Percentiles rank a stretch among this genome's conserved stretches.
Evolutionary conservation across 768 basidiomycete genomes (phyloP).

Genomic region (Lentinula lateritia): DNA sequence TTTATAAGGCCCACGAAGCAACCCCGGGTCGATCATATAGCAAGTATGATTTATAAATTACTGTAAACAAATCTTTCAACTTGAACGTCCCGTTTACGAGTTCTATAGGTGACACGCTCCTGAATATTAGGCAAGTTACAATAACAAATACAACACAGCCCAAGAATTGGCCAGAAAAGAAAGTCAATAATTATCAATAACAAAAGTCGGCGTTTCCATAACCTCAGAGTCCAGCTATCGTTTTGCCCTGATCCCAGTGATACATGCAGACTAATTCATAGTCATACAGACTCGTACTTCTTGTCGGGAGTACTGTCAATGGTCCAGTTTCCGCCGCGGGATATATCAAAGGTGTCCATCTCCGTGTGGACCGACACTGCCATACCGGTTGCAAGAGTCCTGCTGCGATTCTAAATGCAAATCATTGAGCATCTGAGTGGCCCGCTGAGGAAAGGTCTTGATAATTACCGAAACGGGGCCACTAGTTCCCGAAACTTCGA

Average conservation of each 20-base stretch:
- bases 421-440: not conserved
- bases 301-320: not conserved
- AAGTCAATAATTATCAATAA: not conserved
- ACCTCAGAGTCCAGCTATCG: no score
- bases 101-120: no score
- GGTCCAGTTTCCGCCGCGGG: not conserved
- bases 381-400: not conserved
- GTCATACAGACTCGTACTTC: not conserved
- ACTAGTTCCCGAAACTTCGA: not conserved
- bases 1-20: no score
- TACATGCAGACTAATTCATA: not conserved
- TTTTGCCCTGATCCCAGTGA: not conserved
- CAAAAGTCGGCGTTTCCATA: not conserved
- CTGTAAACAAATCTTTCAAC: no score
- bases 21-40: no score
- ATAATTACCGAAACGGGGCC: not conserved
- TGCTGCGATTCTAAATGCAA: not conserved
- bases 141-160: not conserved
- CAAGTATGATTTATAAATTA: no score
- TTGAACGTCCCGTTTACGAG: no score
- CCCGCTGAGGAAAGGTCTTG: no score
- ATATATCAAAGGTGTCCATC: conserved; percentile 1
- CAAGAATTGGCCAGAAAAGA: not conserved
- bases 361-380: not conserved
- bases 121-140: not conserved